A percentile compares a stretch with the other conserved stretches of the same genome.
These are phyloP conservation scores for Xerocomus potaroensis DNA, from an alignment of 768 basidiomycete genomes.

Conservation along the genomic window DNA sequence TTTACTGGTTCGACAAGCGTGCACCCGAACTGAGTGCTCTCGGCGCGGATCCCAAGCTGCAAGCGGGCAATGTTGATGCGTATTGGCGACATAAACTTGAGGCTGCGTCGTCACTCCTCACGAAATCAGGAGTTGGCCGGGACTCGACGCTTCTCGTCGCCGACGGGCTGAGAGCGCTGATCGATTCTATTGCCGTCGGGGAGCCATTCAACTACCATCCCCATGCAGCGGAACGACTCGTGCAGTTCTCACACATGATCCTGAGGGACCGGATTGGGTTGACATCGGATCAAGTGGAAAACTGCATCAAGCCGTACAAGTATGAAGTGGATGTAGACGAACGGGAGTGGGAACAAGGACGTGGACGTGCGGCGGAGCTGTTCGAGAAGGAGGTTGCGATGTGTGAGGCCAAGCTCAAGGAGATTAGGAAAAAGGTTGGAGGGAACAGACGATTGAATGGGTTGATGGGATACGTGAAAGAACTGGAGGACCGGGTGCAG, in stretches of 20 bases:
- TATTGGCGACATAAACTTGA: constrained; percentile 98
- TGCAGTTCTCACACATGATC: constrained; percentile 90
- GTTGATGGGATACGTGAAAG: constrained; percentile 76
- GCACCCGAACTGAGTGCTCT: constrained; percentile 69
- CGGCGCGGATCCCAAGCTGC: constrained; percentile 64
- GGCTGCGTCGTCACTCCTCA: constrained; percentile 87
- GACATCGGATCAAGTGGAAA: constrained; percentile 98
- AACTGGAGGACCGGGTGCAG: constrained; percentile 72
- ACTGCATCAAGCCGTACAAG: constrained; percentile 99
- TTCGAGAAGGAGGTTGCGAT: constrained; percentile 80
- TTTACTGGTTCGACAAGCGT: constrained; percentile 95
- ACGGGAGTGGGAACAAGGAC: constrained; percentile 87
- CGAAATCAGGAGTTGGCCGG: constrained; percentile 93
- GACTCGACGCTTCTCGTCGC: constrained; percentile 94
- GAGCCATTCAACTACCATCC: constrained; percentile 95
- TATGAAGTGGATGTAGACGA: constrained; percentile 95
- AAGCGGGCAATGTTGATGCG: constrained; percentile 72
- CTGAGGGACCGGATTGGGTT: constrained; percentile 88
- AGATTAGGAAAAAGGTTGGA: constrained; percentile 85
- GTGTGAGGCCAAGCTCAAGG: constrained; percentile 84
- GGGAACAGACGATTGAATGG: constrained; percentile 74
- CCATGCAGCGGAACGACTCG: constrained; percentile 79
- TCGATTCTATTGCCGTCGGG: constrained; percentile 81
- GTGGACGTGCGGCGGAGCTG: constrained; percentile 67
- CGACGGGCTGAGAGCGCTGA: constrained; percentile 84